These are phyloP conservation scores for Plasmodium berghei DNA, from an alignment of 169 alveolate species.

Conservation along the genomic window DNA sequence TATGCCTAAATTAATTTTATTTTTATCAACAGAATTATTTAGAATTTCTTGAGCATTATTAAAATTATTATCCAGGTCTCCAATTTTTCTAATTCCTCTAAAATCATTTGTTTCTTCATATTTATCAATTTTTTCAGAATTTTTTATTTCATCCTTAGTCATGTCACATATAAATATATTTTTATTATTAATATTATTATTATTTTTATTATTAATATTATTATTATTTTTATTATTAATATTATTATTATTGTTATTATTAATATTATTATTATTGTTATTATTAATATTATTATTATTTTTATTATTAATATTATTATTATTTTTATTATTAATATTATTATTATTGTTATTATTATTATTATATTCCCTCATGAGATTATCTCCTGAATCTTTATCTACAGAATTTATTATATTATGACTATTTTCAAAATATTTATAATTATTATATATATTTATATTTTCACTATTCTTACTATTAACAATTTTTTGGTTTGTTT, in stretches of 20 bases:
- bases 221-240: too few species aligned
- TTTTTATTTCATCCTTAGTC: too few species aligned
- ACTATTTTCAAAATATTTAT: too few species aligned
- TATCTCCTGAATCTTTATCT: not conserved
- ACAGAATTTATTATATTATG: too few species aligned
- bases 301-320: not conserved
- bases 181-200: not conserved
- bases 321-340: not conserved
- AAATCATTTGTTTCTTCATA: not conserved
- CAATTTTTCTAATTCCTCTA: not conserved
- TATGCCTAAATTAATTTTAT: conserved; percentile 1
- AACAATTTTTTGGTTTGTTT: too few species aligned
- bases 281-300: too few species aligned
- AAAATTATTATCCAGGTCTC: not conserved
- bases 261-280: too few species aligned
- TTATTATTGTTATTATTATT: not conserved
- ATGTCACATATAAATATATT: not conserved
- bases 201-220: too few species aligned
- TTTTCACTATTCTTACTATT: too few species aligned
- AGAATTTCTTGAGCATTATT: not conserved
- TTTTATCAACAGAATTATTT: conserved; percentile 1
- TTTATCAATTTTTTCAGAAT: not conserved
- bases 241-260: too few species aligned
- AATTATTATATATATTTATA: too few species aligned
- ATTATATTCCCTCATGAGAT: not conserved